phyloP scores from a whole-genome alignment of 768 basidiomycete genomes.

The Trametes meyenii region DNA sequence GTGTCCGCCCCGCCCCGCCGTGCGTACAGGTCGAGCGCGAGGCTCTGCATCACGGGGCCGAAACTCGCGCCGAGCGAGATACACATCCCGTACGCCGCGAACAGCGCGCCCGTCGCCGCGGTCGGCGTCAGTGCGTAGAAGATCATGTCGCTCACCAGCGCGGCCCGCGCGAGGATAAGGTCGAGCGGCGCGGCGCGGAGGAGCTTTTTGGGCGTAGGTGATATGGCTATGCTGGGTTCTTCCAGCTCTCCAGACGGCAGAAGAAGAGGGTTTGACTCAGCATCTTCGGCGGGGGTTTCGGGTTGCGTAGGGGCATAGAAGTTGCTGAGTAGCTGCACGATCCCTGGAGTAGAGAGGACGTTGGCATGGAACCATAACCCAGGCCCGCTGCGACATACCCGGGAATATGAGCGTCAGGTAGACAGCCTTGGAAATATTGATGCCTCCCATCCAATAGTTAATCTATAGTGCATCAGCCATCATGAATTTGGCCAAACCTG shows the following conservation, averaged over 20 bases:
- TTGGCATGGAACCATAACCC: not conserved
- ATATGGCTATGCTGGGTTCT: not conserved
- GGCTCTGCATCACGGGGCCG: slow-evolving; percentile 66
- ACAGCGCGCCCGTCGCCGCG: slow-evolving; percentile 49
- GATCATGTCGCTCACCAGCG: slow-evolving; percentile 58
- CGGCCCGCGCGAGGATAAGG: slow-evolving; percentile 63
- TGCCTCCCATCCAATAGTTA: slow-evolving; percentile 64
- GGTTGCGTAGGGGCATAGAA: not conserved
- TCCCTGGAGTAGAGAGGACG: slow-evolving; percentile 39
- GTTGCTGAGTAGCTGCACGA: slow-evolving; percentile 52
- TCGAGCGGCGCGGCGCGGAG: slow-evolving; percentile 50
- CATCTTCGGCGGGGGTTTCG: slow-evolving; percentile 1
- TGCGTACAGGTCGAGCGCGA: slow-evolving; percentile 68
- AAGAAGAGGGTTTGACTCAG: slow-evolving; percentile 7
- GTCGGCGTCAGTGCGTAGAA: slow-evolving; percentile 50
- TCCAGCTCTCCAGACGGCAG: not conserved
- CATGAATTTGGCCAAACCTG: not conserved
- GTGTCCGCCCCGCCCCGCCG: slow-evolving; percentile 60
- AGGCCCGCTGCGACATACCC: slow-evolving; percentile 42
- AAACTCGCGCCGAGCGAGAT: slow-evolving; percentile 65
- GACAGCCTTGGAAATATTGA: slow-evolving; percentile 45
- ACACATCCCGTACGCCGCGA: slow-evolving; percentile 52
- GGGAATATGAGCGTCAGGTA: slow-evolving; percentile 63
- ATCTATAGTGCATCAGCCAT: slow-evolving; percentile 42
- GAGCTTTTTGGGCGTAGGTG: slow-evolving; percentile 39